Evolutionary conservation across 2,329 filamentous ascomycete species (phyloP), one percentile per base, ranked within the genome.

Genomic region (Alternaria hordeiaustralica): DNA sequence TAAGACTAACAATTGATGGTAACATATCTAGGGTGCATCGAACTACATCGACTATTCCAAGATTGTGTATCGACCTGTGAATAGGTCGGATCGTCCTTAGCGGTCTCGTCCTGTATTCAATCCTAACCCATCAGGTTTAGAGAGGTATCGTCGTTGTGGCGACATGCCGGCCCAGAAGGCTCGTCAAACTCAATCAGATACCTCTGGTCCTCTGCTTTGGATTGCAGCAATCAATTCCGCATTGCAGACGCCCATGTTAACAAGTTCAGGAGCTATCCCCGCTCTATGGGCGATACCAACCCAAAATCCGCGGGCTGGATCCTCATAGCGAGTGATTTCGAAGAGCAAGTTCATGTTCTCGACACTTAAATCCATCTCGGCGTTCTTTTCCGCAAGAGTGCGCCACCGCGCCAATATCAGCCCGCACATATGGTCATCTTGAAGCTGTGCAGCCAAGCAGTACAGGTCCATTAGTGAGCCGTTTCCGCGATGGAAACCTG

Each of bases 311-410:
- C 49, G 55, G 25, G 55, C 60, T 18, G 55, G 49, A 20, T 63
- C 56, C 13, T 9, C 43, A 15, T 10, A 18, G n/a, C 26, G n/a
- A 10, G 60, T 63, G 33, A 12, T 44, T 10, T 59, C 43, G 33
- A 63, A 63, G 18, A 63, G 49, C 18, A 59, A 33, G 18, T 60
- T 63, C 8, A 63, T 56, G 7, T 49, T 50, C 15, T 59, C 44
- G 33, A 60, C 23, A 21, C n/a, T 44, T 20, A 55, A 6, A 25
- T 59, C 30, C 5, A 63, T 18, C 18, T 59, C 49, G 21, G 33
- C 33, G 9, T 44, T 49, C 13, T 43, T 36, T 10, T 33, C 43
- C 4, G 30, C 36, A 4, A 50, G 30, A 45, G 28, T 11, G 13
- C 12, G 30, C 60, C 60, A 63, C 9, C 10, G 49, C 33, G 47